Percentiles rank a stretch among this genome's conserved stretches.
phyloP scores from a whole-genome alignment of 31 red algal genomes.

The Asparagopsis taxiformis region DNA sequence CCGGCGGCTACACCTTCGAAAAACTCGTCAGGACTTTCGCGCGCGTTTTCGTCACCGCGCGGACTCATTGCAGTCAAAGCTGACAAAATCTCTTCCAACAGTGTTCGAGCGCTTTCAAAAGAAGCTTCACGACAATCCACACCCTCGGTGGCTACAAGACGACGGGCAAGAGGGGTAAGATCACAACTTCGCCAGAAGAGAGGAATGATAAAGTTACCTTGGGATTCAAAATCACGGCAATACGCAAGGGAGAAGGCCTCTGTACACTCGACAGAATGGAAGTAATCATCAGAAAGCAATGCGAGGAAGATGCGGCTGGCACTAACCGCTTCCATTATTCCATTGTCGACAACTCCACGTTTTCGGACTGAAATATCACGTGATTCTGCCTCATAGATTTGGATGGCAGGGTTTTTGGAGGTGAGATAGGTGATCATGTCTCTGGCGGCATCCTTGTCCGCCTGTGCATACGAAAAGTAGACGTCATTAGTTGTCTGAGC shows the following conservation, averaged over 20 bases:
- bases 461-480: conserved; percentile 74
- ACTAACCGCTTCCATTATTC: conserved; percentile 74
- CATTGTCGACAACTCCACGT: conserved; percentile 68
- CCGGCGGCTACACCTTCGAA: conserved; percentile 58
- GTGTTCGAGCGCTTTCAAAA: conserved; percentile 53
- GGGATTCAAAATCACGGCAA: conserved; percentile 77
- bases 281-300: conserved; percentile 75
- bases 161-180: conserved; percentile 76
- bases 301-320: conserved; percentile 60
- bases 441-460: conserved; percentile 63
- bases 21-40: conserved; percentile 22
- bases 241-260: conserved; percentile 81
- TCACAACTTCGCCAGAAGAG: conserved; percentile 80
- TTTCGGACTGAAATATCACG: conserved; percentile 69
- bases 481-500: conserved; percentile 52
- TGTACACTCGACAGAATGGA: conserved; percentile 78
- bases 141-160: conserved; percentile 79
- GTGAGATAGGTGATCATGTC: conserved; percentile 73
- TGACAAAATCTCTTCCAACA: conserved; percentile 68
- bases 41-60: conserved; percentile 11
- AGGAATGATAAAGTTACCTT: conserved; percentile 82
- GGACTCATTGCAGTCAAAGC: conserved; percentile 44
- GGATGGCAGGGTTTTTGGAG: conserved; percentile 61
- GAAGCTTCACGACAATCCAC: conserved; percentile 76
- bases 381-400: conserved; percentile 63